Evolutionary conservation across 345 rosid species (phyloP).

Genomic region (Gossypium arboreum): DNA sequence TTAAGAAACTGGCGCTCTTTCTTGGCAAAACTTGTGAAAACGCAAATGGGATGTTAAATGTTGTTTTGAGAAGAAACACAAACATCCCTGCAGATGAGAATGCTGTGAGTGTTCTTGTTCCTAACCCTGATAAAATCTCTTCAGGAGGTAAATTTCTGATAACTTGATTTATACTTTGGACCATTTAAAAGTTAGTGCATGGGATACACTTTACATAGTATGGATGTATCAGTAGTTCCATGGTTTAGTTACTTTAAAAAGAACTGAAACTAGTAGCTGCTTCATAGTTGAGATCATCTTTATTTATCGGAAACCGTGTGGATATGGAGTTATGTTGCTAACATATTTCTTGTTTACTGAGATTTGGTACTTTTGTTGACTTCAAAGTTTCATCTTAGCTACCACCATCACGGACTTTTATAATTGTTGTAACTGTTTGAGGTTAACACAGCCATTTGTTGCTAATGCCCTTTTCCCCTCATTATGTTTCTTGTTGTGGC

Average conservation of each 20-base stretch:
- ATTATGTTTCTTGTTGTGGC: slow-evolving; percentile 14
- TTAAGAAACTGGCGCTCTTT: slow-evolving; percentile 65
- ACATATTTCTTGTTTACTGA: not conserved
- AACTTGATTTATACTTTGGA: slow-evolving; percentile 6
- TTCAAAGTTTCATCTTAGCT: not conserved
- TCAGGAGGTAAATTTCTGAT: slow-evolving; percentile 44
- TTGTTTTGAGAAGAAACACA: slow-evolving; percentile 72
- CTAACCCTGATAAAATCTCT: slow-evolving; percentile 49
- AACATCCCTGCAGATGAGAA: slow-evolving; percentile 65
- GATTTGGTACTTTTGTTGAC: not conserved
- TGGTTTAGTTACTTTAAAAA: not conserved
- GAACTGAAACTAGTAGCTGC: not conserved
- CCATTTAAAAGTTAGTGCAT: not conserved
- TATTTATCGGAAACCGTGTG: not conserved
- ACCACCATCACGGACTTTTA: not conserved
- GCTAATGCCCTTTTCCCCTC: not conserved
- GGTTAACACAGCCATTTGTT: not conserved
- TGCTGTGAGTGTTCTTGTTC: slow-evolving; percentile 75
- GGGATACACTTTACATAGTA: not conserved
- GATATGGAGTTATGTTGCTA: slow-evolving; percentile 6
- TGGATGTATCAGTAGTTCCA: not conserved
- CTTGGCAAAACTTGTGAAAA: slow-evolving; percentile 48
- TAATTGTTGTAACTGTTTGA: not conserved
- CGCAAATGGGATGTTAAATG: slow-evolving; percentile 56
- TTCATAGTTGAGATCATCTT: not conserved